A percentile compares a stretch with the other conserved stretches of the same genome.
Conservation (phyloP, 2,329 filamentous ascomycete species). For the Fusarium paranaense region DNA sequence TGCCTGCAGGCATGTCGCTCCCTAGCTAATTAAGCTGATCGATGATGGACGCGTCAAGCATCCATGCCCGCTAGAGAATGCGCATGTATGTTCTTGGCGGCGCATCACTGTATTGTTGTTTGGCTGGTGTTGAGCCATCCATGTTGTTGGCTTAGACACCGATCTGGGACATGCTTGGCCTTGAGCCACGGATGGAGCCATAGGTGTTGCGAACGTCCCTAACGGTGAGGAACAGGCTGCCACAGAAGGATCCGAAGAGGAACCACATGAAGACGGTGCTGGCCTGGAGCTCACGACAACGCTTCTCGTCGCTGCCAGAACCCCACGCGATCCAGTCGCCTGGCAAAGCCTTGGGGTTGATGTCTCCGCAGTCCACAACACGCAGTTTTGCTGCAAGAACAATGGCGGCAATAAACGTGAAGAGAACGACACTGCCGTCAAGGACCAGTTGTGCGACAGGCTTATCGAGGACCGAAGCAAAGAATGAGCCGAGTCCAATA, state of each 20-base stretch:
- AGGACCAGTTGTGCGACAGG: constrained; percentile 65
- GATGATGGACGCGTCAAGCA: not conserved
- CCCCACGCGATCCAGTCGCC: constrained; percentile 72
- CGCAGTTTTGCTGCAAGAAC: constrained; percentile 77
- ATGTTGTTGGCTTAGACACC: constrained; percentile 54
- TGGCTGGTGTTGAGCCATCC: not conserved
- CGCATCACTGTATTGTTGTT: not conserved
- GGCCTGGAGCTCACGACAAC: constrained; percentile 82
- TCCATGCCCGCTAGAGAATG: not conserved
- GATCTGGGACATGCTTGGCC: constrained; percentile 69
- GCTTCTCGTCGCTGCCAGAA: constrained; percentile 67
- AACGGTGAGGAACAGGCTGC: constrained; percentile 66
- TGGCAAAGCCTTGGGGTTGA: constrained; percentile 47
- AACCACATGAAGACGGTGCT: constrained; percentile 84
- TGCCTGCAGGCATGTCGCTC: not conserved
- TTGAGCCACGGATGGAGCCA: constrained; percentile 56
- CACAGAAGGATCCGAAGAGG: constrained; percentile 72
- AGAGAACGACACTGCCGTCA: constrained; percentile 71
- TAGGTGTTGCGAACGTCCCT: constrained; percentile 61
- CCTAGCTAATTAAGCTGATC: not conserved
- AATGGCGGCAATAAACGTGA: constrained; percentile 77
- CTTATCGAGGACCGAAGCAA: constrained; percentile 65
- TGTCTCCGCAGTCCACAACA: constrained; percentile 75
- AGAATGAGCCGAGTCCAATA: constrained; percentile 68
- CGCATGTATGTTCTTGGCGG: not conserved